Base-by-base conservation (phyloP, 1,139 yeast species). In the Hanseniaspora sp. region DNA sequence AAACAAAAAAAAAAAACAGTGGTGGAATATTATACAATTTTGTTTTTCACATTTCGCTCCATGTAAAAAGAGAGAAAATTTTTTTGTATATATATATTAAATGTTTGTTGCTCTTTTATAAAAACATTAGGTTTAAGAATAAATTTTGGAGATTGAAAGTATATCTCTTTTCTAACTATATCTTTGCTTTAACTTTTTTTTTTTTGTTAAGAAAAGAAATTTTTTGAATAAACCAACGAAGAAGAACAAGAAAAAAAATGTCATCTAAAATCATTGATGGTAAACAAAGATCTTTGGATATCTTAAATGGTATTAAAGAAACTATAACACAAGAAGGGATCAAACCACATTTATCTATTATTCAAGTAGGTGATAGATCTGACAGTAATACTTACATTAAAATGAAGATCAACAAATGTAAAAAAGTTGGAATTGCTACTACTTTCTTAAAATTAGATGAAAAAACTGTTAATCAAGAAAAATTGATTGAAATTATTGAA, bases 301-400 rank as follows among this genome's bases (percentile, higher is more conserved):
- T 51, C 39, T 42, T 51, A 28, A 17, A 44, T 44, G 46, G 23
- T 18, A 51, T 51, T 46, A 51, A 51, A 29, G 37, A 30, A 17
- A 44, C 54, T 29, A 42, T 51, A 33, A 30, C 30, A 5, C 23
- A 12, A 11, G 47, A 45, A 28, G 75, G 74, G 55, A 90, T 88
- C 72, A 74, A 76, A 61, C 96, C 98, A 39, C 76, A 79, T 55
- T 74, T 92, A 67, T 76, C 86, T 54, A 90, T 92, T 61, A 76
- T 92, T 61, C 98, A 92, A 71, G 95, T 92, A 31, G 97, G 97
- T 49, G 75, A 73, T 51, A 77, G 97, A 64, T 90, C 86, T 41
- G 98, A 92, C 67, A 87, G 96, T 12, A 76, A 86, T 52, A 86
- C 96, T n/a, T 92, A 92, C 70, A 96, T 92, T 56, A 80, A 83